phyloP scores from a whole-genome alignment of 148 eudicot genomes.

The Dysphania ambrosioides region DNA sequence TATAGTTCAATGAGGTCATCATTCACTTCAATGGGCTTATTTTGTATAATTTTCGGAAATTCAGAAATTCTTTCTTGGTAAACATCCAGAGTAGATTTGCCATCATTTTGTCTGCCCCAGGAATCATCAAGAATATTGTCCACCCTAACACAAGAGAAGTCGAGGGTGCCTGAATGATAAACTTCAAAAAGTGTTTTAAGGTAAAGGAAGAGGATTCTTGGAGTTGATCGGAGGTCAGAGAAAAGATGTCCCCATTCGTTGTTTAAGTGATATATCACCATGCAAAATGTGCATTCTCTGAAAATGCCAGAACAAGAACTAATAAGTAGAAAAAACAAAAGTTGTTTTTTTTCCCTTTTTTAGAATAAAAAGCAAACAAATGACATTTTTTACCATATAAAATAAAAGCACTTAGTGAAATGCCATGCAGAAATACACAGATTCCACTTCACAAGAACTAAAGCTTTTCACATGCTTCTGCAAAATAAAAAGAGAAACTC shows the following conservation, averaged over 20 bases:
- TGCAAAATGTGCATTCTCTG: conserved; percentile 71
- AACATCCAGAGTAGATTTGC: conserved; percentile 38
- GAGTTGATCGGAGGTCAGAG: conserved; percentile 56
- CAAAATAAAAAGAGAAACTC: neutral
- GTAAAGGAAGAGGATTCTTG: conserved; percentile 82
- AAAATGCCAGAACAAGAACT: conserved; percentile 22
- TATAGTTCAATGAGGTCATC: conserved; percentile 79
- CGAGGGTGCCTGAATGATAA: conserved; percentile 65
- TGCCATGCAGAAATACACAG: neutral
- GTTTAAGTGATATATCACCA: conserved; percentile 56
- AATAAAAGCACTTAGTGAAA: neutral
- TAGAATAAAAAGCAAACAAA: neutral
- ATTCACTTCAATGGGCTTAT: conserved; percentile 61
- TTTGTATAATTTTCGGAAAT: conserved; percentile 53
- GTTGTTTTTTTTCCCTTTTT: neutral
- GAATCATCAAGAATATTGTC: conserved; percentile 33
- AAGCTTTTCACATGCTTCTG: neutral
- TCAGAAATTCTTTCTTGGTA: conserved; percentile 57
- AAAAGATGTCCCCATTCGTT: conserved; percentile 48
- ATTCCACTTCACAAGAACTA: neutral
- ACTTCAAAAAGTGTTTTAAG: conserved; percentile 85
- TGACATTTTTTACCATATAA: neutral
- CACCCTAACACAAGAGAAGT: conserved; percentile 43
- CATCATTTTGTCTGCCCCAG: conserved; percentile 37
- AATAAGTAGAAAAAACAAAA: conserved; percentile 4